These are phyloP conservation scores for Pelargonium citronellum DNA, from an alignment of 441 rosid species.

Conservation along the genomic window DNA sequence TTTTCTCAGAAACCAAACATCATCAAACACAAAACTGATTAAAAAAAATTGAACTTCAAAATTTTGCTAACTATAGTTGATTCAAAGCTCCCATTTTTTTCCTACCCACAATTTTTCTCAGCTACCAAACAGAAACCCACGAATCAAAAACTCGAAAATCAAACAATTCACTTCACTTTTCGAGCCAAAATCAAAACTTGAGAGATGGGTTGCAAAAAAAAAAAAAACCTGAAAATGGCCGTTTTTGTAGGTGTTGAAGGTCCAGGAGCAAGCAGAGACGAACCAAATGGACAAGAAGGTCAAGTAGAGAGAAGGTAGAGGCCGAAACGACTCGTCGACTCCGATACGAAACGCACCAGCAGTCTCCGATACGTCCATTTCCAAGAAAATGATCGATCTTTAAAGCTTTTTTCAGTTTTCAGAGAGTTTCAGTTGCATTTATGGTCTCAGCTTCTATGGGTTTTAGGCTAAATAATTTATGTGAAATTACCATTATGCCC, in stretches of 20 bases:
- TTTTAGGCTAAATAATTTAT: neutral
- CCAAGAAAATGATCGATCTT: neutral
- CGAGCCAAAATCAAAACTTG: neutral
- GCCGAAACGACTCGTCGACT: constrained; percentile 66
- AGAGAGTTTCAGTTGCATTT: neutral
- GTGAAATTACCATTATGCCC: neutral
- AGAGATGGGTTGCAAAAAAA: no score
- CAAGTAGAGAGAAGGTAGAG: constrained; percentile 66
- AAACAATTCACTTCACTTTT: neutral
- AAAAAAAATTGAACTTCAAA: neutral
- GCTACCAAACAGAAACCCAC: constrained; percentile 9
- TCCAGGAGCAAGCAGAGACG: constrained; percentile 77
- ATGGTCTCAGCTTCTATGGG: neutral
- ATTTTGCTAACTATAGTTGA: no score
- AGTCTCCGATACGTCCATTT: constrained; percentile 38
- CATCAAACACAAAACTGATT: neutral
- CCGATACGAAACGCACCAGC: constrained; percentile 22
- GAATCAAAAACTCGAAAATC: constrained; percentile 6
- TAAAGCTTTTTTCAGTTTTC: neutral
- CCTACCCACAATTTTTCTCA: neutral
- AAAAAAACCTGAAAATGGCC: constrained; percentile 54
- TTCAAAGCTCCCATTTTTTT: neutral
- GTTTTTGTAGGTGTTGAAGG: constrained; percentile 68
- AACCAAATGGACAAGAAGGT: constrained; percentile 63
- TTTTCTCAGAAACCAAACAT: constrained; percentile 1